These are phyloP conservation scores for Suillus tomentosus DNA, from an alignment of 768 basidiomycete genomes.

Conservation along the genomic window DNA sequence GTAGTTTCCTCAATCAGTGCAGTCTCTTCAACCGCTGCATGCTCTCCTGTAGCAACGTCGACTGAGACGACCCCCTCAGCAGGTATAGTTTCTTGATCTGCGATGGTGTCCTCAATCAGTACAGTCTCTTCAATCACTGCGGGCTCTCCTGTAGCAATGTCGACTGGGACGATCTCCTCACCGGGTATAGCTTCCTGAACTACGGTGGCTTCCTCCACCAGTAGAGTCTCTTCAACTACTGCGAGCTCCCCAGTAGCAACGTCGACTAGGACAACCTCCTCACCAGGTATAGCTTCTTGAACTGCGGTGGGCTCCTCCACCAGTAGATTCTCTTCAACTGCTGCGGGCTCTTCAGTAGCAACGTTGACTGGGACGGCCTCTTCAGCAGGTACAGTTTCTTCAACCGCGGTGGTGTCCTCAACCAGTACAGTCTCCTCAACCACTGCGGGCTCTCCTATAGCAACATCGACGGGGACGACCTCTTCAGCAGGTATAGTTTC, in stretches of 20 bases:
- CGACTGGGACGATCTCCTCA: not conserved
- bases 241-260: not conserved
- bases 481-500: not conserved
- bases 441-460: not conserved
- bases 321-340: not conserved
- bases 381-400: not conserved
- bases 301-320: not conserved
- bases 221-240: not conserved
- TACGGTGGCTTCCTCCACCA: not conserved
- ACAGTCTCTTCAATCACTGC: not conserved
- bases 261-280: not conserved
- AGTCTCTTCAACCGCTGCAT: not conserved
- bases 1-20: not conserved
- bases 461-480: not conserved
- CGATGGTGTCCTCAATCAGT: not conserved
- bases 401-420: not conserved
- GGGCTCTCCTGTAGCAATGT: slow-evolving; percentile 2
- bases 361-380: not conserved
- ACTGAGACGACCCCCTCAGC: not conserved
- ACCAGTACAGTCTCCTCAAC: not conserved
- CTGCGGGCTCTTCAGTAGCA: not conserved
- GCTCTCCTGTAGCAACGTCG: not conserved
- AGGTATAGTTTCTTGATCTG: not conserved
- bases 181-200: not conserved
- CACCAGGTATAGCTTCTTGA: not conserved